A percentile compares a stretch with the other conserved stretches of the same genome.
Evolutionary conservation across 495 filamentous ascomycete species (phyloP).

Genomic region (Aspergillus steynii): DNA sequence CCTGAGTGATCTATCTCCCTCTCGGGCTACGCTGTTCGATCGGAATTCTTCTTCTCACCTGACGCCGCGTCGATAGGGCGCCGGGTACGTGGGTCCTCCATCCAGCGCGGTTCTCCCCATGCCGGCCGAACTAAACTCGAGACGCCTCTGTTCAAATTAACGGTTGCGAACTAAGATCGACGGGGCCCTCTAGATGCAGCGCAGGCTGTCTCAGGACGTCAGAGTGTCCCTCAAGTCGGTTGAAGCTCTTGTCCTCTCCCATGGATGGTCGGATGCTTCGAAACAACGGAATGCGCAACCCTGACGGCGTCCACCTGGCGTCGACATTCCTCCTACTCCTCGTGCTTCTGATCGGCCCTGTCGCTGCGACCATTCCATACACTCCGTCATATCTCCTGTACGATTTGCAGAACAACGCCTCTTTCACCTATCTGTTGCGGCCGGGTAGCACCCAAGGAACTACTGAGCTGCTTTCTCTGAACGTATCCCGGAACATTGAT

Average conservation of each 20-base stretch:
- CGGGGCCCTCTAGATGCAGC: constrained; percentile 20
- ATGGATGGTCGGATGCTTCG: constrained; percentile 23
- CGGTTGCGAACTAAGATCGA: constrained; percentile 11
- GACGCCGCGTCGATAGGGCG: neutral
- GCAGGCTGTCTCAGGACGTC: constrained; percentile 12
- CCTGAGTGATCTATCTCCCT: neutral
- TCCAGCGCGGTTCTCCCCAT: constrained; percentile 7
- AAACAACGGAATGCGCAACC: constrained; percentile 18
- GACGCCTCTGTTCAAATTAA: constrained; percentile 15
- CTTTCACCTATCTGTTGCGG: constrained; percentile 61
- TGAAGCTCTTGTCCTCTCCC: constrained; percentile 13
- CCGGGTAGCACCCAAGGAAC: constrained; percentile 40
- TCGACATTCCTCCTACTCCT: constrained; percentile 19
- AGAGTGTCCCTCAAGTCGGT: constrained; percentile 10
- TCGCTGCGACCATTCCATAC: constrained; percentile 62
- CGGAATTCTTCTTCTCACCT: neutral
- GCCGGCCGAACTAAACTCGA: constrained; percentile 11
- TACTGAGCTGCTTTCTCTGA: constrained; percentile 59
- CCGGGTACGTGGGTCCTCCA: neutral
- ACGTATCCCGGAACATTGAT: constrained; percentile 58
- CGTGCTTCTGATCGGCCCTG: constrained; percentile 20
- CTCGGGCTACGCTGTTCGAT: neutral
- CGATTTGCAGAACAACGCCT: constrained; percentile 48
- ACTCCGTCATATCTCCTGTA: constrained; percentile 68
- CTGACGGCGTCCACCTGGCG: constrained; percentile 21